Evolutionary conservation across 75 land plant species (phyloP), one percentile per base, ranked within the genome.

Genomic region (Cupressus sempervirens): DNA sequence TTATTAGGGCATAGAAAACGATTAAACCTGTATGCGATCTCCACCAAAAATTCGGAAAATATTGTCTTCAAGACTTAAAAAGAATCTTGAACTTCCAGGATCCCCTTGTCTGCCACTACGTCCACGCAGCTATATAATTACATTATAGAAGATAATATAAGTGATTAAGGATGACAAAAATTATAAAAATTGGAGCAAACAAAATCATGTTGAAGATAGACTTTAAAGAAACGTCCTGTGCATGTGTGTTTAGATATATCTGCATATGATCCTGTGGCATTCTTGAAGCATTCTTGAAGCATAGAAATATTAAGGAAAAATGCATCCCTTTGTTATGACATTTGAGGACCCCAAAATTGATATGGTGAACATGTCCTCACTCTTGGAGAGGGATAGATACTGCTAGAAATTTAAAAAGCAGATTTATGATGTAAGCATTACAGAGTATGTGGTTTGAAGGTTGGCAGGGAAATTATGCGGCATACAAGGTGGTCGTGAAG

Each of bases 101-200:
- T 97, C 99, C 18, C 99, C 98, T 87, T 98, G 99, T 58, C 99
- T 91, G 29, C 99, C 99, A 91, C 99, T 94, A 36, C 99, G 92
- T 58, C 99, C 99, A 62, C 99, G 97, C 81, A 98, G 88, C 99
- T 97, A 84, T 34, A 80, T 10, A 45, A 45, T 20, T 45, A 41
- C 84, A 84, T 16, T 68, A 45, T 34, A 35, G n/a, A 13, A 29
- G 85, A 40, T 32, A 32, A 73, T 18, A 81, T 67, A 16, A 72
- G 43, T n/a, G 41, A 40, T 83, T 14, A 83, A 85, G 23, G 29
- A 30, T 54, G 30, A 76, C 13, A 83, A n/a, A 67, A 20, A 11
- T 50, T 72, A 26, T 38, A 2, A 43, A 43, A 43, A 4, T 1
- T 43, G 67, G 67, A 62, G 67, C n/a, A 23, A 23, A 62, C 74